Percentiles rank a stretch among this genome's conserved stretches.
These are phyloP conservation scores for Dothideomycetidae sp. DNA, from an alignment of 2,329 filamentous ascomycete species.

Conservation along the genomic window DNA sequence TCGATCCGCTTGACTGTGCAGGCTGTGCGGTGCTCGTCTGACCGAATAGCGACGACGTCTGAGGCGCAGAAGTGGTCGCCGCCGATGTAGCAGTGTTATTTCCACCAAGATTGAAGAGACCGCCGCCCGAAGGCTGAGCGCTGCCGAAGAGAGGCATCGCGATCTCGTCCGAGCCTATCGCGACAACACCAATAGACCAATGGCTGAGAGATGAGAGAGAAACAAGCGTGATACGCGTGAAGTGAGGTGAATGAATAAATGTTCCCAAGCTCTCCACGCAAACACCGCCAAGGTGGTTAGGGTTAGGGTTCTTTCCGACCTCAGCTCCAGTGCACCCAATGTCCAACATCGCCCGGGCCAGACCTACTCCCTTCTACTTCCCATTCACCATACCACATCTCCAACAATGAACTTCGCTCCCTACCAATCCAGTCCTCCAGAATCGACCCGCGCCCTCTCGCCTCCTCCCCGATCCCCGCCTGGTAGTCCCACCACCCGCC, in stretches of 20 bases:
- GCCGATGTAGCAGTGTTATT: too few species aligned
- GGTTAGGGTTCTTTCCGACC: not conserved
- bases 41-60: not conserved
- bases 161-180: slow-evolving; percentile 1
- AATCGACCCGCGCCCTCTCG: slow-evolving; percentile 66
- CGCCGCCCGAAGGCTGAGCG: not conserved
- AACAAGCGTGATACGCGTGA: too few species aligned
- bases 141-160: slow-evolving; percentile 8
- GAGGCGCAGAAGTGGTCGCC: not conserved
- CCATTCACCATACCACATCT: not conserved
- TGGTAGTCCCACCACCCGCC: slow-evolving; percentile 27
- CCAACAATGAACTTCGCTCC: slow-evolving; percentile 80
- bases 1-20: not conserved
- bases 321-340: not conserved
- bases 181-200: slow-evolving; percentile 7
- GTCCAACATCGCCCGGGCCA: not conserved
- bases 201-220: not conserved
- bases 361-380: too few species aligned
- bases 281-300: not conserved
- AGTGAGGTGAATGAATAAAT: not conserved
- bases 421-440: slow-evolving; percentile 85
- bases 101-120: slow-evolving; percentile 7
- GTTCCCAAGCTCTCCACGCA: not conserved
- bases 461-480: slow-evolving; percentile 48
- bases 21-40: too few species aligned